phyloP scores from a whole-genome alignment of 2,329 filamentous ascomycete genomes.

The Mycocentrospora acerina region DNA sequence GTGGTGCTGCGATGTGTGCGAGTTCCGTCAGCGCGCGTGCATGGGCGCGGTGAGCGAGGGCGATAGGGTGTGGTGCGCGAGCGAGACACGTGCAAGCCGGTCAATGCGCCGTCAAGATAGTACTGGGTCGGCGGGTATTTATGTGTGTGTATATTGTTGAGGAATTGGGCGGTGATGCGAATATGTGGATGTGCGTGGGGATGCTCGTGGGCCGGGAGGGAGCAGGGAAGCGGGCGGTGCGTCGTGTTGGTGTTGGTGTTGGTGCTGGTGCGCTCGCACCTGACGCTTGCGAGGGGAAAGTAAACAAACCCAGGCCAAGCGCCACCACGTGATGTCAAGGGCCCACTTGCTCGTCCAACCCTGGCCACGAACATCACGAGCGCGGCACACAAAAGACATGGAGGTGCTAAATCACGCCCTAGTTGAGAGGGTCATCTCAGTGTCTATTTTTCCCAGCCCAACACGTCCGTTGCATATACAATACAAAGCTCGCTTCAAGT shows the following conservation, averaged over 20 bases:
- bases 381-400: too few species aligned
- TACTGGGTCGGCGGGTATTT: slow-evolving; percentile 11
- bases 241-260: slow-evolving; percentile 15
- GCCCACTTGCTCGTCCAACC: too few species aligned
- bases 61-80: slow-evolving; percentile 3
- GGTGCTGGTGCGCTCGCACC: slow-evolving; percentile 19
- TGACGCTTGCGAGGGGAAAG: slow-evolving; percentile 13
- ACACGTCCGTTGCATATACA: too few species aligned
- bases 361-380: too few species aligned
- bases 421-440: too few species aligned
- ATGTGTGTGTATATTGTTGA: slow-evolving; percentile 29
- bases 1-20: slow-evolving; percentile 22
- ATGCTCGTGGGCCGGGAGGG: slow-evolving; percentile 23
- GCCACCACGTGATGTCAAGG: slow-evolving; percentile 18
- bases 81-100: slow-evolving; percentile 1
- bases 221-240: slow-evolving; percentile 26
- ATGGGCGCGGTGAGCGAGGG: slow-evolving; percentile 30
- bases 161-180: slow-evolving; percentile 34
- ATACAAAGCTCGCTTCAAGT: too few species aligned
- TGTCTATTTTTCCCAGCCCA: too few species aligned
- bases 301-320: slow-evolving; percentile 19
- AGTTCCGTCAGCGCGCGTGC: slow-evolving; percentile 37
- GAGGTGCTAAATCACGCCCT: too few species aligned
- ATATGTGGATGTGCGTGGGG: slow-evolving; percentile 18
- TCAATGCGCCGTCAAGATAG: not conserved